Base-by-base conservation (phyloP, 208 protist species). In the Crithidia mellificae region DNA sequence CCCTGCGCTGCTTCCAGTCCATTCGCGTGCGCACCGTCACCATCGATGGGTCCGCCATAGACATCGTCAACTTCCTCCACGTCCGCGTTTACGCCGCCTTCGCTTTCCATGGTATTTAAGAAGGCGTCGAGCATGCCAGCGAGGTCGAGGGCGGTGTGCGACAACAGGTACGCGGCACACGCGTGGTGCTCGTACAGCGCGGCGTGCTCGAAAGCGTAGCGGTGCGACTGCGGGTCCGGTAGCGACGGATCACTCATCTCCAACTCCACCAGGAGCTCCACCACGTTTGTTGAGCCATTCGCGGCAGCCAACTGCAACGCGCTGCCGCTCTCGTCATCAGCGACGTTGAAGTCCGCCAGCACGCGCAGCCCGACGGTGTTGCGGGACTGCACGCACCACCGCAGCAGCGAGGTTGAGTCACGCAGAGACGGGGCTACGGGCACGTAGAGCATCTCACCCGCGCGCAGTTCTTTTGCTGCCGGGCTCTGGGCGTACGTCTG, bases 321-420 rank as follows among this genome's bases (percentile, higher is more conserved):
- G 22, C 50, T 51, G 68, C 90, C 85, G 22, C 50, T 51, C 65
- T 87, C 85, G 64, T 86, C 79, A 62, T 95, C 90, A 9, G 76
- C 56, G 24, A 90, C 72, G 73, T 91, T 91, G 63, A 89, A 76
- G 62, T 95, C 85, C 14, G 80, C 90, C 43, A 95, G 68, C 27
- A 87, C 85, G 22, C 87, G 87, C 30, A 95, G 68, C 2, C 90
- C 90, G 0, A 92, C 79, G 1, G 74, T 78, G 72, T 92, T 85
- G 54, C 80, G 74, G 12, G 77, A 71, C 49, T 78, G 61, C 14
- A 81, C 85, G 53, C 90, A 95, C 90, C 90, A 95, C 46, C 61
- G 69, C 47, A 95, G 63, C 58, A 84, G 65, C 55, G 74, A 69
- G 20, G 27, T 27, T 0, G 63, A 61, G 38, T 20, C 49, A 24